These are phyloP conservation scores for Chrysanthemum makinoi DNA, from an alignment of 129 eudicot genomes.

Conservation along the genomic window DNA sequence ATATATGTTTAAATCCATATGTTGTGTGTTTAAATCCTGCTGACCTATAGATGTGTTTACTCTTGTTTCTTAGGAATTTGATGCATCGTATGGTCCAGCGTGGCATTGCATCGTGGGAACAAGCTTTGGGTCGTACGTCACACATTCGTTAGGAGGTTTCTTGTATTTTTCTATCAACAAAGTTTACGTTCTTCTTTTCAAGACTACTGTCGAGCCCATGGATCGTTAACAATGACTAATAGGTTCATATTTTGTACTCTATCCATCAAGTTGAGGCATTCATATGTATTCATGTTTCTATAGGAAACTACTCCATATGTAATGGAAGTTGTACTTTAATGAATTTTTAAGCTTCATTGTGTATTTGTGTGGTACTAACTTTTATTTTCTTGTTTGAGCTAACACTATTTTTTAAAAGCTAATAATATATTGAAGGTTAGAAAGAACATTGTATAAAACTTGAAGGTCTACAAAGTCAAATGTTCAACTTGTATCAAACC, in stretches of 20 bases:
- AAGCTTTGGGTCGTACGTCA: constrained; percentile 85
- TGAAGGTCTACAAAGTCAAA: constrained; percentile 8
- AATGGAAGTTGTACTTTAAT: constrained; percentile 9
- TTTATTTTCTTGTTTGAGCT: too few relatives aligned
- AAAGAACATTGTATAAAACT: not conserved
- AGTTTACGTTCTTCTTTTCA: constrained; percentile 74
- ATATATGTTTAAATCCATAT: not conserved
- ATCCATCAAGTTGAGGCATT: not conserved
- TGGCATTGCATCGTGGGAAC: constrained; percentile 97
- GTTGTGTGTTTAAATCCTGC: not conserved
- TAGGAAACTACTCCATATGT: not conserved
- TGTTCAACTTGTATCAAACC: constrained; percentile 11
- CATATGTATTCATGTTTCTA: not conserved
- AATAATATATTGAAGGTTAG: not conserved
- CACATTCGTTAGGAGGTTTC: constrained; percentile 84
- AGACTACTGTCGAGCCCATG: constrained; percentile 66
- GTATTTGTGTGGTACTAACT: constrained; percentile 13
- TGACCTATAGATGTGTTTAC: too few relatives aligned
- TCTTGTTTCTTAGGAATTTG: constrained; percentile 59
- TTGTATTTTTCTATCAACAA: constrained; percentile 84
- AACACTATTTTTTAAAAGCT: not conserved
- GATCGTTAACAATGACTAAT: constrained; percentile 24
- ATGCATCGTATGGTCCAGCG: constrained; percentile 71
- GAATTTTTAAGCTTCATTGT: constrained; percentile 10
- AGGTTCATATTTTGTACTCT: constrained; percentile 19